Conservation (phyloP, 805 yeast species). For the Starmera pachycereana region DNA sequence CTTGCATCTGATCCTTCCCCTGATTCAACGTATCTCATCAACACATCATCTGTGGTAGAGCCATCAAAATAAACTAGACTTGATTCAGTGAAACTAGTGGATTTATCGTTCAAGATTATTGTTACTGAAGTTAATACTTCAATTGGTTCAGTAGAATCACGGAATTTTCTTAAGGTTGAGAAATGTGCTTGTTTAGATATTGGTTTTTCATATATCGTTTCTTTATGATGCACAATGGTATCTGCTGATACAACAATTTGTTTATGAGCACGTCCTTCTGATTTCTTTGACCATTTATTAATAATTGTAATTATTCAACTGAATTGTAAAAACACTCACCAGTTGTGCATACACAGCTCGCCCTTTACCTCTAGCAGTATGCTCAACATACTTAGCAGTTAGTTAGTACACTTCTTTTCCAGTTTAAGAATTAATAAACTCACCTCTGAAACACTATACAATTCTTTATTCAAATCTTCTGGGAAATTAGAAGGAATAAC, state of each 20-base stretch:
- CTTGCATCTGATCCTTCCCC: conserved; percentile 79
- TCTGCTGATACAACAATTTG: conserved; percentile 57
- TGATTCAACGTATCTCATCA: conserved; percentile 51
- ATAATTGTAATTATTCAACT: no score
- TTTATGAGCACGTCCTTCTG: conserved; percentile 18
- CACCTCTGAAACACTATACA: conserved; percentile 34
- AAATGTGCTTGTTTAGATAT: conserved; percentile 39
- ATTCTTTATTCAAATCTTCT: conserved; percentile 58
- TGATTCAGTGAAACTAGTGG: conserved; percentile 27
- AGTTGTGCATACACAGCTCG: conserved; percentile 44
- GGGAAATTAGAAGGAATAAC: conserved; percentile 60
- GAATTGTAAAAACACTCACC: conserved; percentile 4
- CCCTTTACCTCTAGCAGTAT: conserved; percentile 64
- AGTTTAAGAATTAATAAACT: conserved; percentile 6
- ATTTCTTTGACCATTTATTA: background rate
- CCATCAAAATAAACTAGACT: conserved; percentile 33
- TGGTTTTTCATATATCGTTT: conserved; percentile 74
- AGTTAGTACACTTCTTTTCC: conserved; percentile 2
- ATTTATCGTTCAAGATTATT: conserved; percentile 22
- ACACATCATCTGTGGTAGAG: conserved; percentile 38
- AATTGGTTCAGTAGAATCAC: conserved; percentile 35
- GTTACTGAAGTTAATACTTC: conserved; percentile 46
- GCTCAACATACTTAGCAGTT: conserved; percentile 42
- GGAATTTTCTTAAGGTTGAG: conserved; percentile 33
- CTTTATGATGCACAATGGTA: conserved; percentile 56